Conservation (phyloP, 2,329 filamentous ascomycete species). For the Trichoderma polysporum region DNA sequence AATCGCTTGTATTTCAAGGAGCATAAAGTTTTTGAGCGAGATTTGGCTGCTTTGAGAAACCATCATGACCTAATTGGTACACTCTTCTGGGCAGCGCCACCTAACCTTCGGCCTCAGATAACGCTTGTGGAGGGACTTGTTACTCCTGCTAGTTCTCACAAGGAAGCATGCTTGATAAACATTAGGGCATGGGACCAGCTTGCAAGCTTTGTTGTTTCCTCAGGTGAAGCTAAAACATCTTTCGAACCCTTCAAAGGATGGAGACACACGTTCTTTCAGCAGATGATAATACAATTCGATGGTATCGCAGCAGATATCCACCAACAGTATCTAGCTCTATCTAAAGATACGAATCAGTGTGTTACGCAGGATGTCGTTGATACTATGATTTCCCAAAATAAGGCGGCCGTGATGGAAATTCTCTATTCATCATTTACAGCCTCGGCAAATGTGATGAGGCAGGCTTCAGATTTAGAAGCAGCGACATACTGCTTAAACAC, state of each 20-base stretch:
- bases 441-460: conserved; percentile 52
- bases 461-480: conserved; percentile 46
- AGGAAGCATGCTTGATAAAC: conserved; percentile 64
- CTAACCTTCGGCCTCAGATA: conserved; percentile 52
- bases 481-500: conserved; percentile 52
- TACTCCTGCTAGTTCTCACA: conserved; percentile 59
- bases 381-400: conserved; percentile 53
- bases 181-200: conserved; percentile 63
- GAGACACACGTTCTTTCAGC: conserved; percentile 58
- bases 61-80: conserved; percentile 68
- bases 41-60: conserved; percentile 64
- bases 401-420: conserved; percentile 53
- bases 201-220: conserved; percentile 56
- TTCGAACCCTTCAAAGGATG: conserved; percentile 49
- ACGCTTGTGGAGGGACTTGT: conserved; percentile 61
- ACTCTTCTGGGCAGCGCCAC: conserved; percentile 63
- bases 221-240: conserved; percentile 45
- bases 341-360: conserved; percentile 44
- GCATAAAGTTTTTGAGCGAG: conserved; percentile 56
- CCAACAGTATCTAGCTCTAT: conserved; percentile 52
- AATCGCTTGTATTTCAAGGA: conserved; percentile 64
- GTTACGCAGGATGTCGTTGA: conserved; percentile 48
- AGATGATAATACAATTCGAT: conserved; percentile 57
- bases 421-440: conserved; percentile 48
- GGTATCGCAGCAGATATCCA: conserved; percentile 57